These are phyloP conservation scores for Desmodesmus armatus DNA, from an alignment of 139 green algal species.

Conservation along the genomic window DNA sequence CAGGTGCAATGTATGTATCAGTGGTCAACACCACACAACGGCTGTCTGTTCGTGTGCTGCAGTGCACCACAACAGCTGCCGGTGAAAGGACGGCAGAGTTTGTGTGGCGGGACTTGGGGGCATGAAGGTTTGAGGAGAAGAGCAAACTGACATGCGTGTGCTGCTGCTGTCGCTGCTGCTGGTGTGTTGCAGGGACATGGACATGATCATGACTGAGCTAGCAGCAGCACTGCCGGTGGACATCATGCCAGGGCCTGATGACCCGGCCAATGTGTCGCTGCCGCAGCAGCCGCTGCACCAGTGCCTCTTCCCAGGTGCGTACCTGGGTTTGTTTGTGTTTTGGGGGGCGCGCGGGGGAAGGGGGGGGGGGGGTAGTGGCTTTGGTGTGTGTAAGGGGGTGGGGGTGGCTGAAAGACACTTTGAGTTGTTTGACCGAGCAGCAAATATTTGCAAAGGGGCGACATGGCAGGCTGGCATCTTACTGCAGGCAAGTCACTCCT, in stretches of 20 bases:
- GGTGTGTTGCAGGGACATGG: slow-evolving; percentile 71
- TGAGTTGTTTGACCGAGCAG: background rate
- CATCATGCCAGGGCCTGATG: slow-evolving; percentile 92
- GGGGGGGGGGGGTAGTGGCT: too few species aligned
- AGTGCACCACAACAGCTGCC: too few species aligned
- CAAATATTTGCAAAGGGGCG: too few species aligned
- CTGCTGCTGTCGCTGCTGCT: background rate
- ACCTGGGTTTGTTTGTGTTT: too few species aligned
- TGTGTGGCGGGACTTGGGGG: too few species aligned
- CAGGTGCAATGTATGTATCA: too few species aligned
- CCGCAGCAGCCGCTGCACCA: slow-evolving; percentile 97
- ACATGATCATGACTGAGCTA: slow-evolving; percentile 80
- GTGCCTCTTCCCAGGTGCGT: slow-evolving; percentile 81
- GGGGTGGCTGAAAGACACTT: background rate
- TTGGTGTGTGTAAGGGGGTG: too few species aligned
- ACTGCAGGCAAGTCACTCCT: too few species aligned
- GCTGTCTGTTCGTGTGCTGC: too few species aligned
- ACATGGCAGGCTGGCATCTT: too few species aligned
- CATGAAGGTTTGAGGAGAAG: background rate
- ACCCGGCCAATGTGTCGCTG: slow-evolving; percentile 93
- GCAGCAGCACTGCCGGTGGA: slow-evolving; percentile 88
- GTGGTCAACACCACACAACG: too few species aligned
- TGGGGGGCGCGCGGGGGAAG: slow-evolving; percentile 45
- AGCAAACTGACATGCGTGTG: background rate
- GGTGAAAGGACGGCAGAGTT: too few species aligned